Evolutionary conservation across 2,329 filamentous ascomycete genomes (phyloP), one percentile per base, ranked within the genome.

Genomic region (Aspergillus alliaceus): DNA sequence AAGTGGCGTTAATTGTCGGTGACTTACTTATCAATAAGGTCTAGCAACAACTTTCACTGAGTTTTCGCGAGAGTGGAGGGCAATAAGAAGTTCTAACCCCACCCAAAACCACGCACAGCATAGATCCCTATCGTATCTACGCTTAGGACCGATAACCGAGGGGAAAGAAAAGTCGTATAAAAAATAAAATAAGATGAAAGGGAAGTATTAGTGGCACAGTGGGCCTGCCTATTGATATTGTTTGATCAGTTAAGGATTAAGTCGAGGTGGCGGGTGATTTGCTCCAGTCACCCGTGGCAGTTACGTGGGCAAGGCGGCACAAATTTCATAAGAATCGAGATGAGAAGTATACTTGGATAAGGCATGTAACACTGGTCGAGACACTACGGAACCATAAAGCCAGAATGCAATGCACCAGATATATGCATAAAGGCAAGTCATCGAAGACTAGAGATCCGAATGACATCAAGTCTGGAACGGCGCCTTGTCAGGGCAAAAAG

Each of bases 361-460:
- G 24, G 14, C 20, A 42, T 42, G 14, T 15, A 25, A 42, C 15
- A 42, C 22, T 24, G 39, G 39, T 42, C 20, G 39, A 25, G n/a
- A n/a, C n/a, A n/a, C n/a, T 49, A 47, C 37, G 39, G 32, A 42
- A 37, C 20, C 39, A 54, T 48, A 15, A 39, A 47, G 51, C 32
- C 31, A 20, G 22, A 31, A 29, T 29, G n/a, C 31, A 47, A 53
- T 46, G 29, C 44, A 29, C 25, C 14, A 24, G 8, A 42, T 29
- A 22, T 18, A 29, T 29, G 12, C 42, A 27, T 22, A 22, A n/a
- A 25, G 52, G 7, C 22, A 18, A 48, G 31, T 31, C 18, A 15
- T 47, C n/a, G 8, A 11, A 46, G 14, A 35, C 18, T 11, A 6
- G 31, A 29, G 20, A 34, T n/a, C 20, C 18, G 12, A n/a, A 27